Percentiles rank a stretch among this genome's conserved stretches.
phyloP scores from a whole-genome alignment of 768 basidiomycete species.

The Boletus bicolor region DNA sequence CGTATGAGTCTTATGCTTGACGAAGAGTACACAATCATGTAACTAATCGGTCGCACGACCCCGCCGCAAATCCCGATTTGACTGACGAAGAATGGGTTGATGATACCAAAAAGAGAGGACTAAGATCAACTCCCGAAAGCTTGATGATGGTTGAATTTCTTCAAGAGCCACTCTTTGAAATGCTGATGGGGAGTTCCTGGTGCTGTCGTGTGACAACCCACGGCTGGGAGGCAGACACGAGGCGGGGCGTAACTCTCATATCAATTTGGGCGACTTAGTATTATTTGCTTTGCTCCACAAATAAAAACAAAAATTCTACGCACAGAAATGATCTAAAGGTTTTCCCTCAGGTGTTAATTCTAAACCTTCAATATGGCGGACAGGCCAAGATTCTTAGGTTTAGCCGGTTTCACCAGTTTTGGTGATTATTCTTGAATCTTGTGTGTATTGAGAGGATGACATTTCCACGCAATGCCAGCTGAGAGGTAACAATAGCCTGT shows the following conservation, averaged over 20 bases:
- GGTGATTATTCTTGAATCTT: not conserved
- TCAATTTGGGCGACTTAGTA: not conserved
- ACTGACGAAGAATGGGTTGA: not conserved
- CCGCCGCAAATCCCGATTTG: not conserved
- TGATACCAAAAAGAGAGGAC: not conserved
- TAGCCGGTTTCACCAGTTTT: not conserved
- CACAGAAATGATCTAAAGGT: not conserved
- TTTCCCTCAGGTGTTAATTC: not conserved
- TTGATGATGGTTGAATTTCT: not conserved
- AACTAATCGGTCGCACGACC: not conserved
- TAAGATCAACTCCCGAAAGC: not conserved
- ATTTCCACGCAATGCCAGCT: not conserved
- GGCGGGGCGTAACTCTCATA: too few relatives aligned
- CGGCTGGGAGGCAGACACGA: not conserved
- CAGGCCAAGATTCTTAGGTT: not conserved
- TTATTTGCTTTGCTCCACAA: not conserved
- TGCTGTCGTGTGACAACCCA: not conserved
- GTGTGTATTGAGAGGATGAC: not conserved
- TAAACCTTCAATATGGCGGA: slow-evolving; percentile 1
- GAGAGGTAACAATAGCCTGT: not conserved
- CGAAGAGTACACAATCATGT: not conserved
- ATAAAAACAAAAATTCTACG: not conserved
- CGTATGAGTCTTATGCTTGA: too few relatives aligned
- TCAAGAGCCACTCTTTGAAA: not conserved
- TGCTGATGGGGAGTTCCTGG: not conserved